Evolutionary conservation across 2,329 filamentous ascomycete species (phyloP).

Genomic region (Fusarium pseudonygamai): DNA sequence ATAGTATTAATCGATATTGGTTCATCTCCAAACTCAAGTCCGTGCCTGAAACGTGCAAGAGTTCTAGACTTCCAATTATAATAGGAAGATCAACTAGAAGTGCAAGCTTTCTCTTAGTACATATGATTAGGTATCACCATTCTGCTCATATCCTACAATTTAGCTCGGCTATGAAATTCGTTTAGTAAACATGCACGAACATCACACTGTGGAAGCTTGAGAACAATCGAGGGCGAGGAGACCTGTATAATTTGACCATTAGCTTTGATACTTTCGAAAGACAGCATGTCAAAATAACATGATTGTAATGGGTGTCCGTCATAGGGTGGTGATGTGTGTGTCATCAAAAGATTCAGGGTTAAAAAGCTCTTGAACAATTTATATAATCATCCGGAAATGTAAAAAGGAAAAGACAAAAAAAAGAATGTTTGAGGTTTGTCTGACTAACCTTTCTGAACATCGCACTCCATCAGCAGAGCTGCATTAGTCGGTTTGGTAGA

Average conservation of each 20-base stretch:
- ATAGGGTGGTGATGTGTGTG: constrained; percentile 66
- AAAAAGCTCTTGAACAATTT: constrained; percentile 71
- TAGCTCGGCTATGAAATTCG: neutral
- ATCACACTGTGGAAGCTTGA: constrained; percentile 29
- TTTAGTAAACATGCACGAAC: constrained; percentile 5
- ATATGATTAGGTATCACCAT: neutral
- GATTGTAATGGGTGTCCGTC: constrained; percentile 53
- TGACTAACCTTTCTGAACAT: constrained; percentile 57
- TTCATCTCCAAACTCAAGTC: neutral
- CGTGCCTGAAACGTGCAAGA: no score
- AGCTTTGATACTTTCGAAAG: constrained; percentile 52
- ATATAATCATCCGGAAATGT: constrained; percentile 63
- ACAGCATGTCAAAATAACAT: constrained; percentile 35
- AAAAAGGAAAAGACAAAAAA: constrained; percentile 18
- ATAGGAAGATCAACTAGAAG: neutral
- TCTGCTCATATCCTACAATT: neutral
- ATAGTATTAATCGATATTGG: neutral
- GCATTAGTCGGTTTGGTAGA: constrained; percentile 29
- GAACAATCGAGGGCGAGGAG: constrained; percentile 5
- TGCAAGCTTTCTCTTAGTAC: neutral
- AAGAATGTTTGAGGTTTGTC: neutral
- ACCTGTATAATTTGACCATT: constrained; percentile 43
- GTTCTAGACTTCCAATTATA: neutral
- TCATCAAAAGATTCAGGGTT: constrained; percentile 72
- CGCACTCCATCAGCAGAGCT: constrained; percentile 8